These are phyloP conservation scores for Saccharomyces paradoxus DNA, from an alignment of 805 yeast species.

Conservation along the genomic window DNA sequence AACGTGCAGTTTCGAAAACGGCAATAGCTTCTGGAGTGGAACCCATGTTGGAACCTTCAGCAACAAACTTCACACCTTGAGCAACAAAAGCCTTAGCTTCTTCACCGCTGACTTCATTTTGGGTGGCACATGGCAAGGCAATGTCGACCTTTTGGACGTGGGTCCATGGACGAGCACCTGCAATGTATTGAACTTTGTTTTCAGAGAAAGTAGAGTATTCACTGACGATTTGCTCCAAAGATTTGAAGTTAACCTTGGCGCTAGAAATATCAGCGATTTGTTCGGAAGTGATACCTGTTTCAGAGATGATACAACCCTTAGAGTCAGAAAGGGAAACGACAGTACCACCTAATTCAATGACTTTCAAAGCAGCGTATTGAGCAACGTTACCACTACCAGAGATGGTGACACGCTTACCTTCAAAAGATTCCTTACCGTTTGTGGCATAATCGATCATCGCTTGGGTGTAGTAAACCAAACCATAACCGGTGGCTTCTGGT, in stretches of 20 bases:
- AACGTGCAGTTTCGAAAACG: conserved; percentile 76
- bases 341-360: conserved; percentile 87
- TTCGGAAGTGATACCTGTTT: conserved; percentile 69
- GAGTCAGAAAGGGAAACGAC: conserved; percentile 92
- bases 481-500: conserved; percentile 98
- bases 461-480: conserved; percentile 90
- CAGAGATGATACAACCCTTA: conserved; percentile 72
- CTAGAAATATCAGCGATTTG: conserved; percentile 64
- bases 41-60: conserved; percentile 99
- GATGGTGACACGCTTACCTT: conserved; percentile 87
- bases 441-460: conserved; percentile 92
- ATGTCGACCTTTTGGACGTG: conserved; percentile 84
- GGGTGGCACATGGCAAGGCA: conserved; percentile 95
- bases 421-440: conserved; percentile 74
- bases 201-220: conserved; percentile 48
- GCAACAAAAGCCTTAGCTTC: conserved; percentile 89
- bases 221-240: conserved; percentile 56
- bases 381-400: conserved; percentile 98
- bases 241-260: conserved; percentile 69
- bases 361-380: conserved; percentile 94
- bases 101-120: conserved; percentile 90
- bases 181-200: conserved; percentile 61
- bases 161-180: conserved; percentile 92
- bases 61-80: conserved; percentile 82
- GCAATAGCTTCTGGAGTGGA: conserved; percentile 92